Percentiles rank a stretch among this genome's conserved stretches.
Evolutionary conservation across 1,284 basidiomycete species (phyloP).

Genomic region (Vanrija sp.): DNA sequence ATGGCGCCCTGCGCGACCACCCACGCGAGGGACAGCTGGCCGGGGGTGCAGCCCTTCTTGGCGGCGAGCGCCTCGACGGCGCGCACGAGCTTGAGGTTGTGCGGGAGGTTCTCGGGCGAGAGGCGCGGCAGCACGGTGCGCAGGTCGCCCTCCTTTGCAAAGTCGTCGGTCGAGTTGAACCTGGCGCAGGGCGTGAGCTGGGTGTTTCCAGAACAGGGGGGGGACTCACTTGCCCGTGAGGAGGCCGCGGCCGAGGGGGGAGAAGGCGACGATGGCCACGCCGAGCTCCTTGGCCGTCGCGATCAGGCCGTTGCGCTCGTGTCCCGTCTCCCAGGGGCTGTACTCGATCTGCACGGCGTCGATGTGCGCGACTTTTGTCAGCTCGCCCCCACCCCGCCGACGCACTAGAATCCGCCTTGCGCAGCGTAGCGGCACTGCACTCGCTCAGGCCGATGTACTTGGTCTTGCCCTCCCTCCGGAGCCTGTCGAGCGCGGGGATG

Average conservation of each 20-base stretch:
- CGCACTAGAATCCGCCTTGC: constrained; percentile 55
- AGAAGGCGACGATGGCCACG: constrained; percentile 47
- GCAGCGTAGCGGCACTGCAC: constrained; percentile 57
- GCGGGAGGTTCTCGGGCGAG: constrained; percentile 37
- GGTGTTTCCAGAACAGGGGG: too few relatives aligned
- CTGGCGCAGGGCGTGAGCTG: neutral
- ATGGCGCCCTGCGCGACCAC: constrained; percentile 47
- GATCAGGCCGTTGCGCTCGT: constrained; percentile 48
- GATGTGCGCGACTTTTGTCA: constrained; percentile 40
- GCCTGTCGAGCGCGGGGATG: constrained; percentile 36
- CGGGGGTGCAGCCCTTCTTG: constrained; percentile 40
- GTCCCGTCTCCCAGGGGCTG: constrained; percentile 49
- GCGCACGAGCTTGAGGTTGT: constrained; percentile 42
- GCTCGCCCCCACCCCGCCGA: neutral
- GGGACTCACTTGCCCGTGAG: constrained; percentile 33
- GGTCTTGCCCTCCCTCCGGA: constrained; percentile 46
- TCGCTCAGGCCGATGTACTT: constrained; percentile 56
- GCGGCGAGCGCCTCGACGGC: constrained; percentile 31
- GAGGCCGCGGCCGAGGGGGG: constrained; percentile 45
- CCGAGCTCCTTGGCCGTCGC: constrained; percentile 44
- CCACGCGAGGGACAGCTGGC: constrained; percentile 51
- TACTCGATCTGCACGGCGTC: constrained; percentile 51
- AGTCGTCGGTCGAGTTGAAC: constrained; percentile 15
- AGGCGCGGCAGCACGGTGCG: constrained; percentile 39
- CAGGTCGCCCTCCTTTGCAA: constrained; percentile 34